Evolutionary conservation across 2,329 filamentous ascomycete genomes (phyloP), one percentile per base, ranked within the genome.

Genomic region (Sphaerulina populicola): DNA sequence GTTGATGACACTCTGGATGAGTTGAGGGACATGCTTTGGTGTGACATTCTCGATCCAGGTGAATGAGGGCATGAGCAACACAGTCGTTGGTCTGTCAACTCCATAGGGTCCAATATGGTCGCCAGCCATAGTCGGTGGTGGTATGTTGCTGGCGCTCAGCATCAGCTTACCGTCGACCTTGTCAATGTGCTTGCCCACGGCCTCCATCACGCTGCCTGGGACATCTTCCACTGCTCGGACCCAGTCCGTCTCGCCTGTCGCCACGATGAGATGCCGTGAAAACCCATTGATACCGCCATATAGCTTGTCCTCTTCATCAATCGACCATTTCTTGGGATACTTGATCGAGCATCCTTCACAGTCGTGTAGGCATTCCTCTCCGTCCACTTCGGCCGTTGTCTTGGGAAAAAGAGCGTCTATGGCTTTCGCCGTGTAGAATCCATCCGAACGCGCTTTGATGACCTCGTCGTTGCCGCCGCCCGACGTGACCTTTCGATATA

Each of bases 241-340:
- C 93, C 93, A 98, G 70, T 98, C 93, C 23, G 83, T 79, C 78
- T 96, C 95, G 55, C 89, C 88, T n/a, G 93, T 98, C 21, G 88
- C 93, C 12, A 97, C 88, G 30, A 98, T 74, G 55, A 95, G 67
- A 70, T 98, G 93, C 15, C 89, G 93, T 63, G 81, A 83, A 86
- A 88, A 97, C 33, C 82, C 88, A 64, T 88, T 86, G 56, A 96
- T 79, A 53, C 86, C 76, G 0, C 91, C 93, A 66, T 94, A 97
- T 44, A 98, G 72, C 61, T 82, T 74, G 65, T 95, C 88, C 6
- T 77, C 72, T 67, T 85, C 79, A 51, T 97, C 86, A 49, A 95
- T 81, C 3, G 74, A 73, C 65, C 81, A 84, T 58, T 79, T 80
- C 64, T 83, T 81, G 35, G 91, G 91, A 66, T 90, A 94, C 54